Percentiles rank a stretch among this genome's conserved stretches.
Conservation (phyloP, 345 rosid genomes). For the Eucalyptus marginata region DNA sequence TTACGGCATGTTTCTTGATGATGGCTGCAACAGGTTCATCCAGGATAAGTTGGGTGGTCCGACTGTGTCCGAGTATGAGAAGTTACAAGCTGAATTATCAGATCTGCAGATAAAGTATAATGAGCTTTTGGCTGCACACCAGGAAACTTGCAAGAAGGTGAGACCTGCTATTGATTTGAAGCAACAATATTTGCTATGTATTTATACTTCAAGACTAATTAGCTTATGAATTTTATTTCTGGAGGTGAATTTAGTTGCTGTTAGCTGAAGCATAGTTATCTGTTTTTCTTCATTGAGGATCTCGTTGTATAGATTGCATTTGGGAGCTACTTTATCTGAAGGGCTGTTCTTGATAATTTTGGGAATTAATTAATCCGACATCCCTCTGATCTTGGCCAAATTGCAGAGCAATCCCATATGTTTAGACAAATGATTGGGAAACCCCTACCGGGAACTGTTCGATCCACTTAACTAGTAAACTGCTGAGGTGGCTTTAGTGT, state of each 20-base stretch:
- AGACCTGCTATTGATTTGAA: background rate
- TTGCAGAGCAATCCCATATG: background rate
- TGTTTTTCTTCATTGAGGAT: background rate
- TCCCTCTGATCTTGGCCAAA: background rate
- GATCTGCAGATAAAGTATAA: constrained; percentile 58
- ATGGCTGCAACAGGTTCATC: constrained; percentile 38
- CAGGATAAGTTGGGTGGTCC: constrained; percentile 89
- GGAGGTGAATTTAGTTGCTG: background rate
- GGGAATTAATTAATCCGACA: background rate
- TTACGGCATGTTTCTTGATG: background rate
- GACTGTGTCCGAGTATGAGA: constrained; percentile 58
- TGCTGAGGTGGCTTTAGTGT: background rate
- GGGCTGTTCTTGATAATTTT: background rate
- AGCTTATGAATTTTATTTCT: background rate
- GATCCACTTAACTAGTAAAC: background rate
- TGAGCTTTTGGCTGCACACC: constrained; percentile 59
- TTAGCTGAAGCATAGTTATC: background rate
- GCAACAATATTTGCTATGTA: background rate
- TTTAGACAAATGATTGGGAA: background rate
- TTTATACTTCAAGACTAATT: background rate
- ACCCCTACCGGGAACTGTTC: rapidly evolving
- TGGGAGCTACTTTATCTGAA: background rate
- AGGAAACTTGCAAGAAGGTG: constrained; percentile 68
- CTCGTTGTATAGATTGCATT: background rate
- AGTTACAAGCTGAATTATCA: constrained; percentile 69